Evolutionary conservation across 2,329 filamentous ascomycete species (phyloP).

Genomic region (Beauveria sp.): DNA sequence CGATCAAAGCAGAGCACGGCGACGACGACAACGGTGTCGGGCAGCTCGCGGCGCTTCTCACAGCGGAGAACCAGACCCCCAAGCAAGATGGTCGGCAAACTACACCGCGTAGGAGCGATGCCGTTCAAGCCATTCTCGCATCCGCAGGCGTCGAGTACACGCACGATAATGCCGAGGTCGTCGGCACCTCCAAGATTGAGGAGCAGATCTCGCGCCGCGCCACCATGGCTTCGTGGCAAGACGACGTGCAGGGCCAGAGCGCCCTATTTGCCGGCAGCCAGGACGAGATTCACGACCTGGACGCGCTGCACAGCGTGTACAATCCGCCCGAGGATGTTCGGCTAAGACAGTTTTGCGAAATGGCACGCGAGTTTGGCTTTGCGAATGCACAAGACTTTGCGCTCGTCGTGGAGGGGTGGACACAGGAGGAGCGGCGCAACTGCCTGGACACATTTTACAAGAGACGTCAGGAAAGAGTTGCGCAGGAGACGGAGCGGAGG

Average conservation of each 20-base stretch:
- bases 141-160: conserved; percentile 89
- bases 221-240: conserved; percentile 46
- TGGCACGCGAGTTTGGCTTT: conserved; percentile 76
- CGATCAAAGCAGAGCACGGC: conserved; percentile 39
- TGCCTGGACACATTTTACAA: conserved; percentile 77
- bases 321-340: conserved; percentile 68
- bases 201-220: conserved; percentile 73
- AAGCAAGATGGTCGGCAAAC: conserved; percentile 26
- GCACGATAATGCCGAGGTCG: conserved; percentile 91
- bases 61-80: conserved; percentile 38
- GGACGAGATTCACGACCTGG: conserved; percentile 21
- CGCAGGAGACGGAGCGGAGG: conserved; percentile 18
- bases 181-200: conserved; percentile 90
- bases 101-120: conserved; percentile 52
- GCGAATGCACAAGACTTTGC: conserved; percentile 75
- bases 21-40: conserved; percentile 62
- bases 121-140: conserved; percentile 81
- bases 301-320: conserved; percentile 40
- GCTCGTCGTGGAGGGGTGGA: conserved; percentile 83
- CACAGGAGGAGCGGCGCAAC: conserved; percentile 69
- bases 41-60: conserved; percentile 55
- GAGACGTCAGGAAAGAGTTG: conserved; percentile 49
- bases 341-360: conserved; percentile 80
- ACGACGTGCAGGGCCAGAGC: conserved; percentile 37
- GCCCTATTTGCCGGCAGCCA: conserved; percentile 51